phyloP scores from a whole-genome alignment of 2,329 filamentous ascomycete genomes.

The Xylariaceae sp. region DNA sequence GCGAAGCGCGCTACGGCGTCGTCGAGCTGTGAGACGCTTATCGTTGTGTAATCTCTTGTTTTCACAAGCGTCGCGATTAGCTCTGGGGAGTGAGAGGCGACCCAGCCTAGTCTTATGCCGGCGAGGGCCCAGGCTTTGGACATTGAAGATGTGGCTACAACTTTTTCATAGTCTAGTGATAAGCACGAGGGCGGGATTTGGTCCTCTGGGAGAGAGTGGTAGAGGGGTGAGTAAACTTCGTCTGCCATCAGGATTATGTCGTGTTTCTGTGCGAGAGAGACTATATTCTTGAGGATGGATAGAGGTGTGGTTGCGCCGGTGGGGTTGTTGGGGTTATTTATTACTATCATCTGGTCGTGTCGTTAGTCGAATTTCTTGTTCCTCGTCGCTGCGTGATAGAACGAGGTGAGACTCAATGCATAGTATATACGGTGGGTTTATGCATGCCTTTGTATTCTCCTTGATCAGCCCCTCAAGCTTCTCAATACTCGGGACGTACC shows the following conservation, averaged over 20 bases:
- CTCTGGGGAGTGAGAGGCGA: conserved; percentile 60
- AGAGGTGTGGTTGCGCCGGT: conserved; percentile 68
- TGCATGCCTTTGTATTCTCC: conserved; percentile 65
- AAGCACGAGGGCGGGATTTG: conserved; percentile 60
- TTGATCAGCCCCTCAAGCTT: conserved; percentile 63
- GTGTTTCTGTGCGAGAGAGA: conserved; percentile 58
- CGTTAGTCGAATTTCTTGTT: not conserved
- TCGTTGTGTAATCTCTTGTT: conserved; percentile 78
- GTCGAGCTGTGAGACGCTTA: conserved; percentile 79
- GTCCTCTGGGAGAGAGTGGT: conserved; percentile 59
- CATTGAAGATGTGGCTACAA: conserved; percentile 73
- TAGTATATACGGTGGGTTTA: not conserved
- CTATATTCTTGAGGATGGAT: conserved; percentile 55
- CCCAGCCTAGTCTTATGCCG: conserved; percentile 79
- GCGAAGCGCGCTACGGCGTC: conserved; percentile 75
- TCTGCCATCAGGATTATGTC: conserved; percentile 68
- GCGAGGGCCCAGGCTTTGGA: conserved; percentile 83
- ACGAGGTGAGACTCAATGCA: not conserved
- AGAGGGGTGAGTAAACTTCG: conserved; percentile 81
- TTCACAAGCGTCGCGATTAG: conserved; percentile 62
- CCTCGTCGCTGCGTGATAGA: not conserved
- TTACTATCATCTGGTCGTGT: conserved; percentile 43
- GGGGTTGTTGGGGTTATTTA: conserved; percentile 78
- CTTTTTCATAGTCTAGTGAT: conserved; percentile 66
- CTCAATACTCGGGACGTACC: conserved; percentile 63